A percentile compares a stretch with the other conserved stretches of the same genome.
Conservation (phyloP, 208 protist genomes). For the Vickermania spadyakhi region DNA sequence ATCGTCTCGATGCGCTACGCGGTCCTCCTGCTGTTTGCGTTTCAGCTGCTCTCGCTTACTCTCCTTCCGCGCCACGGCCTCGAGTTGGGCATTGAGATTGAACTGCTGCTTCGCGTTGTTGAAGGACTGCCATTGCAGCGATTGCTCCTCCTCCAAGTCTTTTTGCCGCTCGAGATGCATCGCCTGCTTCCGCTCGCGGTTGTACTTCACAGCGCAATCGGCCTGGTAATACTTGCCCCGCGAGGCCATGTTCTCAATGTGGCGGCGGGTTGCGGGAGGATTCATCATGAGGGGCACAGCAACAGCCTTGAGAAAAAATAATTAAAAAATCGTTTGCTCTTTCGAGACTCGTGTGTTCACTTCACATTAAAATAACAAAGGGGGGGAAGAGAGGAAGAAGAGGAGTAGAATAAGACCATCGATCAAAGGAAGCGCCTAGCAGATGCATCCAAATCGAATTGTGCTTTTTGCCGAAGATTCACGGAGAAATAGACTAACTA, state of each 20-base stretch:
- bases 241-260: slow-evolving; percentile 16
- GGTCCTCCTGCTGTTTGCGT: slow-evolving; percentile 18
- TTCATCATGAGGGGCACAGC: background rate
- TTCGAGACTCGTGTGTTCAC: too few relatives aligned
- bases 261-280: slow-evolving; percentile 2
- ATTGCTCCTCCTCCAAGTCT: slow-evolving; percentile 34
- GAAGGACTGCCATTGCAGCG: slow-evolving; percentile 42
- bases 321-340: too few relatives aligned
- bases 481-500: too few relatives aligned
- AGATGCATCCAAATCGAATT: too few relatives aligned
- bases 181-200: slow-evolving; percentile 6
- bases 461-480: too few relatives aligned
- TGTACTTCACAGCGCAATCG: slow-evolving; percentile 11
- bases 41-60: slow-evolving; percentile 12
- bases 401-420: too few relatives aligned
- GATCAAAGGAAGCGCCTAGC: too few relatives aligned
- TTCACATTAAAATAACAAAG: too few relatives aligned
- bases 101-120: slow-evolving; percentile 19
- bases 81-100: slow-evolving; percentile 9
- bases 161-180: slow-evolving; percentile 5
- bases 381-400: too few relatives aligned
- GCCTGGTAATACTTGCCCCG: slow-evolving; percentile 21
- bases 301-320: background rate
- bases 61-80: slow-evolving; percentile 8
- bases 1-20: slow-evolving; percentile 30